Evolutionary conservation across 2,329 filamentous ascomycete species (phyloP).

Genomic region (Beauveria sp.): DNA sequence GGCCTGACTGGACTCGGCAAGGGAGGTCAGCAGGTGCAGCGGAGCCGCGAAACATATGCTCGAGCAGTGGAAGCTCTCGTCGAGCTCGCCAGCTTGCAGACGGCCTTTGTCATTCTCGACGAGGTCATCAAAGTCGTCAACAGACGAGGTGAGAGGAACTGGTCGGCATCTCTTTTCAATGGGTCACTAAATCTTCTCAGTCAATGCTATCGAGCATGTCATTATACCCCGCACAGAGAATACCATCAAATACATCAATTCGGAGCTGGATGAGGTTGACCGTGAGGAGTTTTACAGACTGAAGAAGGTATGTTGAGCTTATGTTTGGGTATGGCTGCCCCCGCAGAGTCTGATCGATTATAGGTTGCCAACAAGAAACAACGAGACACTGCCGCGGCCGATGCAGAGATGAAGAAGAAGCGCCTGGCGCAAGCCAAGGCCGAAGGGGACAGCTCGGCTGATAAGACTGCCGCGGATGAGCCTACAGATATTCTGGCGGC

Average conservation of each 20-base stretch:
- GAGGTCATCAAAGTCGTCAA: slow-evolving; percentile 99
- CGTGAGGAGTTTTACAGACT: slow-evolving; percentile 96
- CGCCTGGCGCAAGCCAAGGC: slow-evolving; percentile 42
- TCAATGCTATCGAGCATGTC: slow-evolving; percentile 93
- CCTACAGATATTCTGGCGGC: slow-evolving; percentile 63
- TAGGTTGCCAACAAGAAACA: slow-evolving; percentile 75
- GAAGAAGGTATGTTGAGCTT: slow-evolving; percentile 57
- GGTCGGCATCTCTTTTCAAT: too few relatives aligned
- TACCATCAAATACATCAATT: slow-evolving; percentile 99
- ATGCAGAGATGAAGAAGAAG: slow-evolving; percentile 69
- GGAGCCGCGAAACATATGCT: slow-evolving; percentile 91
- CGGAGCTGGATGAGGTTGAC: slow-evolving; percentile 93
- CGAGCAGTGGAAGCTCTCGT: slow-evolving; percentile 93
- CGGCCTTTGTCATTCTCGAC: slow-evolving; percentile 94
- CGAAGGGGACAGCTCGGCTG: slow-evolving; percentile 23
- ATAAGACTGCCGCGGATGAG: slow-evolving; percentile 30
- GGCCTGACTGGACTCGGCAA: slow-evolving; percentile 92
- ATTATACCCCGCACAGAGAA: slow-evolving; percentile 98
- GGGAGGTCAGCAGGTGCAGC: slow-evolving; percentile 93
- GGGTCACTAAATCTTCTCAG: slow-evolving; percentile 32
- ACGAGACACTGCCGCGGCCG: slow-evolving; percentile 62
- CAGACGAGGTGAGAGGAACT: slow-evolving; percentile 60
- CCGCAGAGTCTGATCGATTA: neutral
- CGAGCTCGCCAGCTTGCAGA: slow-evolving; percentile 89
- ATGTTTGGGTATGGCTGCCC: neutral